Conservation (phyloP, 768 basidiomycete species). For the Naganishia kalamii region DNA sequence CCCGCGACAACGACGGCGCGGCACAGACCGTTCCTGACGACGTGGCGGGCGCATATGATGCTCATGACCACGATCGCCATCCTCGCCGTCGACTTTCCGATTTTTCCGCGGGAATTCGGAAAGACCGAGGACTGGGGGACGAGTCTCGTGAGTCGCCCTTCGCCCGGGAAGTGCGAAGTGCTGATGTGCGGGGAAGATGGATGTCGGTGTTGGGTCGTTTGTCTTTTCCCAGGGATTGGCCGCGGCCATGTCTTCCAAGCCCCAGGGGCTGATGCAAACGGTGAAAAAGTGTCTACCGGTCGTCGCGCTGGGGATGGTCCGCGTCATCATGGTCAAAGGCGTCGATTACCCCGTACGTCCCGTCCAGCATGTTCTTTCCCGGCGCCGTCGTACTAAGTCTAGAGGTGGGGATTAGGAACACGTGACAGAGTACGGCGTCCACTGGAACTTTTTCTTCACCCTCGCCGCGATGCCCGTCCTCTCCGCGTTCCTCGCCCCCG, state of each 20-base stretch:
- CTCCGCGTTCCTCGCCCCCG: slow-evolving; percentile 63
- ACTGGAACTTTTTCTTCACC: slow-evolving; percentile 99
- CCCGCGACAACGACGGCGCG: neutral
- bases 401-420: slow-evolving; percentile 61
- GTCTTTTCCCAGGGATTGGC: slow-evolving; percentile 94
- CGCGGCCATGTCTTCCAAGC: slow-evolving; percentile 54
- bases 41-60: slow-evolving; percentile 92
- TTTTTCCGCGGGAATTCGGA: slow-evolving; percentile 78
- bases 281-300: slow-evolving; percentile 59
- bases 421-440: slow-evolving; percentile 87
- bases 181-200: slow-evolving; percentile 66
- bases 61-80: slow-evolving; percentile 83
- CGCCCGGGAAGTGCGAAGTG: neutral
- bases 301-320: slow-evolving; percentile 63
- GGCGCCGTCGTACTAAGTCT: neutral
- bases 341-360: slow-evolving; percentile 78
- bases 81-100: slow-evolving; percentile 88
- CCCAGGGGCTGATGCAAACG: neutral
- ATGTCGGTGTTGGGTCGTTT: slow-evolving; percentile 92
- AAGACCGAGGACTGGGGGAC: slow-evolving; percentile 94
- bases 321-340: slow-evolving; percentile 82
- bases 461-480: slow-evolving; percentile 71
- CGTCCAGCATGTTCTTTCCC: neutral
- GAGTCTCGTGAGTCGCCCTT: slow-evolving; percentile 62
- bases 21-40: slow-evolving; percentile 61